Conservation (phyloP, 805 yeast species). For the Yamadazyma philogaea region DNA sequence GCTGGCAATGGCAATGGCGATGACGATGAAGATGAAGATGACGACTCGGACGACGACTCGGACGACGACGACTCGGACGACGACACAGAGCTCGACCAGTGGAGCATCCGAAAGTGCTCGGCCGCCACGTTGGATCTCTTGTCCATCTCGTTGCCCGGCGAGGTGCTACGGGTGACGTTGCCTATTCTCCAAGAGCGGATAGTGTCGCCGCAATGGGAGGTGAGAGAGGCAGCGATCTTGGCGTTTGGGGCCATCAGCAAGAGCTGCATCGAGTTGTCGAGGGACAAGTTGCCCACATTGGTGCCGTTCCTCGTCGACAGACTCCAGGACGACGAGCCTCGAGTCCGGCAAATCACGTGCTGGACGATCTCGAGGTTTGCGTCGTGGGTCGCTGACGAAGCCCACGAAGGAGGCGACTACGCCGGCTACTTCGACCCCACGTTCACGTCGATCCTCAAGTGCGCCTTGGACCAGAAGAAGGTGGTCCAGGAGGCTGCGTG, state of each 20-base stretch:
- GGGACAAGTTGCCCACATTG: conserved; percentile 70
- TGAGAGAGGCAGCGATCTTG: conserved; percentile 87
- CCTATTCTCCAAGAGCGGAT: conserved; percentile 76
- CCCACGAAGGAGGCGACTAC: conserved; percentile 57
- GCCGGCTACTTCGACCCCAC: conserved; percentile 73
- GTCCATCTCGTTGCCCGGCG: conserved; percentile 63
- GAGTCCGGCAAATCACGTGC: conserved; percentile 90
- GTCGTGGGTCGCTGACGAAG: conserved; percentile 74
- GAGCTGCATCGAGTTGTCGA: conserved; percentile 72
- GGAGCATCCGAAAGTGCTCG: conserved; percentile 91
- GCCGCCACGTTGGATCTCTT: conserved; percentile 89
- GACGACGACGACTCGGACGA: conserved; percentile 52
- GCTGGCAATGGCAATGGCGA: too few species aligned
- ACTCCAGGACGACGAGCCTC: conserved; percentile 68
- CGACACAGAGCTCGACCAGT: conserved; percentile 69
- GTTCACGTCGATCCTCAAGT: conserved; percentile 67
- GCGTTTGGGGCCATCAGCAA: conserved; percentile 95
- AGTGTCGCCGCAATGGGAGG: conserved; percentile 74
- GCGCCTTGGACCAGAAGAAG: conserved; percentile 79
- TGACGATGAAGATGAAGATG: conserved; percentile 15
- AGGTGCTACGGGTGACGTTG: conserved; percentile 62
- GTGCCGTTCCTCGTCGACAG: conserved; percentile 84
- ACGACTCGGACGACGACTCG: conserved; percentile 25
- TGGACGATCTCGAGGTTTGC: conserved; percentile 93
- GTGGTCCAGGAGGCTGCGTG: conserved; percentile 96